Evolutionary conservation across 148 eudicot genomes (phyloP).

Genomic region (Pouteria glomerata): DNA sequence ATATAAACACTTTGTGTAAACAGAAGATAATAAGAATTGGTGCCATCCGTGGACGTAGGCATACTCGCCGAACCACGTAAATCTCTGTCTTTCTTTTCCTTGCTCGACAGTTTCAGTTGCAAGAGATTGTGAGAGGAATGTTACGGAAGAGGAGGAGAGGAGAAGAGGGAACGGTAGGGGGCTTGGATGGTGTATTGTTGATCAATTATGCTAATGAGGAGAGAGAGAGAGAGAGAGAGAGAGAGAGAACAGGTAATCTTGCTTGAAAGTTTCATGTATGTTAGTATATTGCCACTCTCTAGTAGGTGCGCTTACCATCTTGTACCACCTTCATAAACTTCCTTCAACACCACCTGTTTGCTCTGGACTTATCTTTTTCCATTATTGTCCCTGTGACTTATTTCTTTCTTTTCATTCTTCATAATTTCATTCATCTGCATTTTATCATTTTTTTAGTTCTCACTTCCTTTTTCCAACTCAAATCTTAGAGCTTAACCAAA

Average conservation of each 20-base stretch:
- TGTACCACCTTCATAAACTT: background rate
- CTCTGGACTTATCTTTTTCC: background rate
- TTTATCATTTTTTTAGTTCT: background rate
- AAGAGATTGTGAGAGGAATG: background rate
- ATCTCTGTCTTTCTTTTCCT: too few relatives aligned
- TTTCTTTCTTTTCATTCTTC: background rate
- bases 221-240: background rate
- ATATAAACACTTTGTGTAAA: too few relatives aligned
- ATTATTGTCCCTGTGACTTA: background rate
- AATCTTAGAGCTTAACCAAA: background rate
- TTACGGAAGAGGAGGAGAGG: background rate
- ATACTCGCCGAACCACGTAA: too few relatives aligned
- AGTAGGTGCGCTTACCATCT: too few relatives aligned
- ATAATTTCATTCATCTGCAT: background rate
- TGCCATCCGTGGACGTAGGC: too few relatives aligned
- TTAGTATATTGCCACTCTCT: background rate
- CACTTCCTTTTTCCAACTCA: background rate
- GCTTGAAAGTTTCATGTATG: background rate
- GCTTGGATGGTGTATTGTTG: too few relatives aligned
- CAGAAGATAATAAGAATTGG: too few relatives aligned
- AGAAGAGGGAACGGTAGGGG: background rate
- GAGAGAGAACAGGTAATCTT: background rate
- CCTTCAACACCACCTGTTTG: background rate
- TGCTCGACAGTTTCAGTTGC: too few relatives aligned
- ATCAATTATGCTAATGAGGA: background rate